phyloP scores from a whole-genome alignment of 1,139 yeast genomes.

The Blastobotrys capitulatus region DNA sequence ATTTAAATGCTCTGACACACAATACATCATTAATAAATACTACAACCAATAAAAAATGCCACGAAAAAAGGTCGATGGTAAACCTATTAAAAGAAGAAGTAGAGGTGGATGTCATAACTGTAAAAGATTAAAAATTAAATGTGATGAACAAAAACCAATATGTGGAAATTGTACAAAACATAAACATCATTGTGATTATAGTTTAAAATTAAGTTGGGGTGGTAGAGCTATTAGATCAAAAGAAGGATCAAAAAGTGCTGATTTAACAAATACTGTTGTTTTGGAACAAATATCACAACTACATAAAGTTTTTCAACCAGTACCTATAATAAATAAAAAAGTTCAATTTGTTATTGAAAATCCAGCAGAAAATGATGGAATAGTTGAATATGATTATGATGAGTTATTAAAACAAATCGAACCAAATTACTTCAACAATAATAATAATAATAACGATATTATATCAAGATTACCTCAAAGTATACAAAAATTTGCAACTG shows the following conservation, averaged over 20 bases:
- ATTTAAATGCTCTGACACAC: not conserved
- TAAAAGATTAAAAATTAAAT: constrained; percentile 33
- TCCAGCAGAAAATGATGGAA: constrained; percentile 10
- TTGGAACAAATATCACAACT: constrained; percentile 15
- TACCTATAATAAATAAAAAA: constrained; percentile 16
- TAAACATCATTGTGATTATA: constrained; percentile 55
- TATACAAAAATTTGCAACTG: constrained; percentile 4
- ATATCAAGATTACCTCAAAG: not conserved
- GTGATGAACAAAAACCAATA: constrained; percentile 65
- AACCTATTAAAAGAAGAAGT: constrained; percentile 26
- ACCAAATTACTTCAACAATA: not conserved
- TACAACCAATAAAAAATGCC: not conserved
- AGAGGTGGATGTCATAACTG: constrained; percentile 33
- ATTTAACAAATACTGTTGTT: constrained; percentile 11
- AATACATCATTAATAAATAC: too few relatives aligned
- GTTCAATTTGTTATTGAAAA: constrained; percentile 8
- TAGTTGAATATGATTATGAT: not conserved
- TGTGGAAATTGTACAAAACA: constrained; percentile 56
- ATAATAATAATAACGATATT: not conserved
- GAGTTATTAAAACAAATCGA: not conserved
- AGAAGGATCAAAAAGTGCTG: constrained; percentile 2
- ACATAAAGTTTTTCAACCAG: constrained; percentile 19
- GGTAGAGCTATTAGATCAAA: constrained; percentile 50
- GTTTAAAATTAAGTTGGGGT: constrained; percentile 68
- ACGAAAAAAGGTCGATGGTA: constrained; percentile 15